Evolutionary conservation across 2,329 filamentous ascomycete genomes (phyloP).

Genomic region (Apiospora malaysiana): DNA sequence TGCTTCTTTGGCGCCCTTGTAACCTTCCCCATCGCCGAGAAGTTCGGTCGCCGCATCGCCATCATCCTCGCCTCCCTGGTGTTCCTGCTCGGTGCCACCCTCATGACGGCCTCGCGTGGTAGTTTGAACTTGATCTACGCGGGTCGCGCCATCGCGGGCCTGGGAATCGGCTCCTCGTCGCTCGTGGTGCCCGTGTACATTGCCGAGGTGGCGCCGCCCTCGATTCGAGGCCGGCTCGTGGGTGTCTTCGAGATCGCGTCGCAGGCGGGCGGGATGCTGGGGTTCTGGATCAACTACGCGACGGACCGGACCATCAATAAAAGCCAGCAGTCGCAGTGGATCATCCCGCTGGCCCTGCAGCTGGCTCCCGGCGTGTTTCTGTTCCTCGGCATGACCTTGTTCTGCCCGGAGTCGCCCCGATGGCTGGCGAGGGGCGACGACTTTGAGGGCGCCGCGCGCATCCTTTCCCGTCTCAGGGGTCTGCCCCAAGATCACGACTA

Average conservation of each 20-base stretch:
- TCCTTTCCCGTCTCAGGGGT: conserved; percentile 53
- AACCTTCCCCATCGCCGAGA: conserved; percentile 61
- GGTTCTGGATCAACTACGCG: conserved; percentile 45
- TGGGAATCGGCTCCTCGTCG: conserved; percentile 55
- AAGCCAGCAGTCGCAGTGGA: conserved; percentile 44
- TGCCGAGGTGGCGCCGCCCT: conserved; percentile 60
- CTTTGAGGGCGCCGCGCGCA: conserved; percentile 45
- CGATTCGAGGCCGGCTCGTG: conserved; percentile 57
- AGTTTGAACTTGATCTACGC: conserved; percentile 60
- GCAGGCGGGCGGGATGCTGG: conserved; percentile 55
- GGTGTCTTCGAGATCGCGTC: conserved; percentile 58
- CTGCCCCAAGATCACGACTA: conserved; percentile 57
- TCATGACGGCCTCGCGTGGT: conserved; percentile 52
- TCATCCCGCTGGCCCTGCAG: conserved; percentile 50
- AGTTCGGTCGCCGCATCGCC: conserved; percentile 58
- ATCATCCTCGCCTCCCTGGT: conserved; percentile 57
- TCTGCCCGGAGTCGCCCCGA: conserved; percentile 44
- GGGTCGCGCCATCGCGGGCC: conserved; percentile 58
- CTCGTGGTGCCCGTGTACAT: conserved; percentile 64
- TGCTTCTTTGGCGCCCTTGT: conserved; percentile 60
- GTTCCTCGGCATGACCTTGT: conserved; percentile 40
- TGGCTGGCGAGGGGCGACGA: conserved; percentile 43
- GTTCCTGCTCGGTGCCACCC: conserved; percentile 54
- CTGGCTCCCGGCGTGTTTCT: conserved; percentile 46
- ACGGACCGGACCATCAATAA: conserved; percentile 27